A percentile compares a stretch with the other conserved stretches of the same genome.
phyloP scores from a whole-genome alignment of 1,139 yeast species.

The Nematodospora anomalae region DNA sequence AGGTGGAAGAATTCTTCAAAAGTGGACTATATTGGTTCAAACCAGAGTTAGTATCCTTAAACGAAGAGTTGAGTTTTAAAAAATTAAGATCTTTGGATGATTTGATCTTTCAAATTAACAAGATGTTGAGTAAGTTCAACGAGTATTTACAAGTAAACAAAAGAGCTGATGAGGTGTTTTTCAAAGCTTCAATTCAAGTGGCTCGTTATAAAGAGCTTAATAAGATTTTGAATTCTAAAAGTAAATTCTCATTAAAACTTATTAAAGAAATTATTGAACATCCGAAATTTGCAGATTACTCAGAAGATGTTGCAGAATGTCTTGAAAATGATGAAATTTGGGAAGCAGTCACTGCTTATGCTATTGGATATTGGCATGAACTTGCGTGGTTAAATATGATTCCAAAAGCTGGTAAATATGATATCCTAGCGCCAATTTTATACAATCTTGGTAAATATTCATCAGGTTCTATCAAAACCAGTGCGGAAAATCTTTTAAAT shows the following conservation, averaged over 20 bases:
- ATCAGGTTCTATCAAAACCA: slow-evolving; percentile 14
- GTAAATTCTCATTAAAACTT: slow-evolving; percentile 3
- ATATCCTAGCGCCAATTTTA: slow-evolving; percentile 9
- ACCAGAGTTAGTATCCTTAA: slow-evolving; percentile 26
- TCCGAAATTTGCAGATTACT: slow-evolving; percentile 1
- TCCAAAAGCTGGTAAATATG: slow-evolving; percentile 4
- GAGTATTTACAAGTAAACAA: slow-evolving; percentile 14
- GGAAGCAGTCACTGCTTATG: background rate
- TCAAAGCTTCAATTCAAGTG: slow-evolving; percentile 7
- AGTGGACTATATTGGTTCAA: slow-evolving; percentile 25
- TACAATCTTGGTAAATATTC: slow-evolving; percentile 4
- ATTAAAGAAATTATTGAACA: slow-evolving; percentile 4
- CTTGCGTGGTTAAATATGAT: slow-evolving; percentile 2
- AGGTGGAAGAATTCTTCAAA: slow-evolving; percentile 2
- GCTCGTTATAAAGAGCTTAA: slow-evolving; percentile 7
- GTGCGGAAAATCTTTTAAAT: slow-evolving; percentile 11
- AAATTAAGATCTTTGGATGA: slow-evolving; percentile 14
- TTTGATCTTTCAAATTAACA: slow-evolving; percentile 22
- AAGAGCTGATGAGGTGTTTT: slow-evolving; percentile 5
- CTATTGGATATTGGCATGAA: slow-evolving; percentile 2
- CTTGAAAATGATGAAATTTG: background rate
- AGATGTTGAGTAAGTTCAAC: slow-evolving; percentile 23
- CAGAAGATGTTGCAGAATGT: background rate
- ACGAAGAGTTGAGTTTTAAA: slow-evolving; percentile 24
- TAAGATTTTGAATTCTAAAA: slow-evolving; percentile 2